These are phyloP conservation scores for Aquanectria penicillioides DNA, from an alignment of 2,329 filamentous ascomycete genomes.

Conservation along the genomic window DNA sequence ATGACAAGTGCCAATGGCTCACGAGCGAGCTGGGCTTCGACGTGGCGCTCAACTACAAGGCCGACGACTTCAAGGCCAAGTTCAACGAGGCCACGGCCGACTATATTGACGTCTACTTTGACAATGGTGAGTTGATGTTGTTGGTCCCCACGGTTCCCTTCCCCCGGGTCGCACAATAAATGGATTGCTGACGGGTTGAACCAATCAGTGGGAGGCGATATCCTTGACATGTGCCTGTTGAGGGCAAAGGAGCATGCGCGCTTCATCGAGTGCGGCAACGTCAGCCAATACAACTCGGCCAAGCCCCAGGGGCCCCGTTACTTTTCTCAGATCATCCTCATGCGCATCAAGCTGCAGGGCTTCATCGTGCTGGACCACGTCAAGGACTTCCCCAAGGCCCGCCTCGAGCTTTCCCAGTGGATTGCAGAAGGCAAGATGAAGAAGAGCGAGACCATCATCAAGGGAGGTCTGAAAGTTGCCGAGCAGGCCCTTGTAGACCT, in stretches of 20 bases:
- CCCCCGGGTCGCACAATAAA: not conserved
- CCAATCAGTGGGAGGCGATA: conserved; percentile 70
- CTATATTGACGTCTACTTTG: conserved; percentile 76
- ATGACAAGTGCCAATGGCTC: conserved; percentile 75
- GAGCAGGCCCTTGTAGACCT: conserved; percentile 72
- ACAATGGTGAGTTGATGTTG: conserved; percentile 59
- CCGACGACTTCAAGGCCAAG: conserved; percentile 66
- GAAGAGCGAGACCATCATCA: conserved; percentile 76
- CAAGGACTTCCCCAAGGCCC: conserved; percentile 66
- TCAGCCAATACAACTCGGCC: conserved; percentile 74
- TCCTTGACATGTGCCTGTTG: conserved; percentile 72
- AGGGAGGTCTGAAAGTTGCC: conserved; percentile 72
- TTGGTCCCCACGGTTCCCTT: not conserved
- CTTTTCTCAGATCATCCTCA: conserved; percentile 62
- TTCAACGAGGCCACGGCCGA: conserved; percentile 68
- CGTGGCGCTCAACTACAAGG: conserved; percentile 76
- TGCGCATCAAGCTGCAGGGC: conserved; percentile 72
- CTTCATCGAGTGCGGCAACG: conserved; percentile 78
- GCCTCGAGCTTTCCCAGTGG: conserved; percentile 74
- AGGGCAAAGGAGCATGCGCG: conserved; percentile 71
- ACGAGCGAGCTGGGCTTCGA: conserved; percentile 73
- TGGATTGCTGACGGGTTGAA: conserved; percentile 18
- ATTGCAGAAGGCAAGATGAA: conserved; percentile 77
- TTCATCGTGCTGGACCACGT: conserved; percentile 80
- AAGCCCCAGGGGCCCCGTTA: conserved; percentile 66